A percentile compares a stretch with the other conserved stretches of the same genome.
Conservation (phyloP, 176 grass and related monocot species). For the Stipa capillata region DNA sequence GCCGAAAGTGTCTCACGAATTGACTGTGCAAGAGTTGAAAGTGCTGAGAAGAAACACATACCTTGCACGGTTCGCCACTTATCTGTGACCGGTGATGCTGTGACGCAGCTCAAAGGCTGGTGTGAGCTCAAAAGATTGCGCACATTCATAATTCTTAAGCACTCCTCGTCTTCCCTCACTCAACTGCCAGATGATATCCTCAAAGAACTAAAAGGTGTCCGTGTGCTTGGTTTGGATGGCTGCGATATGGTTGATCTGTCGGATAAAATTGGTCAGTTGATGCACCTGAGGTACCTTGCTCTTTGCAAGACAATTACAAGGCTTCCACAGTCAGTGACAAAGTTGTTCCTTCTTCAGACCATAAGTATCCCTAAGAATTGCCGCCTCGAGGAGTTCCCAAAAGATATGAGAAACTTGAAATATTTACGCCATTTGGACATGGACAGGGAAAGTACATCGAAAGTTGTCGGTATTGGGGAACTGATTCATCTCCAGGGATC, state of each 20-base stretch:
- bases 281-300: constrained; percentile 32
- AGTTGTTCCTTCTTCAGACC: constrained; percentile 43
- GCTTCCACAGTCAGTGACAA: constrained; percentile 28
- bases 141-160: constrained; percentile 27
- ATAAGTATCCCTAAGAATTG: constrained; percentile 25
- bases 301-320: constrained; percentile 30
- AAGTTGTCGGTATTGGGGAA: constrained; percentile 27
- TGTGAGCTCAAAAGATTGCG: constrained; percentile 14
- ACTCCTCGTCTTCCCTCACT: constrained; percentile 9
- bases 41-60: not conserved
- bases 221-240: constrained; percentile 38
- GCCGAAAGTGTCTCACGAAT: constrained; percentile 9
- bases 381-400: not conserved
- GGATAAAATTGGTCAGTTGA: constrained; percentile 6
- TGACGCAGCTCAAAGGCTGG: not conserved
- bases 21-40: constrained; percentile 31
- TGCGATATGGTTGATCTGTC: not conserved
- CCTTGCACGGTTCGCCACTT: constrained; percentile 22
- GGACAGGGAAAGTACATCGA: constrained; percentile 20
- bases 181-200: constrained; percentile 23
- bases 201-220: constrained; percentile 19
- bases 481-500: constrained; percentile 36
- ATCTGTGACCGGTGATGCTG: constrained; percentile 20
- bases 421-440: constrained; percentile 37
- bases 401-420: constrained; percentile 22